Base-by-base conservation (phyloP, 305 asterid genomes). In the Solanum hybrid region DNA sequence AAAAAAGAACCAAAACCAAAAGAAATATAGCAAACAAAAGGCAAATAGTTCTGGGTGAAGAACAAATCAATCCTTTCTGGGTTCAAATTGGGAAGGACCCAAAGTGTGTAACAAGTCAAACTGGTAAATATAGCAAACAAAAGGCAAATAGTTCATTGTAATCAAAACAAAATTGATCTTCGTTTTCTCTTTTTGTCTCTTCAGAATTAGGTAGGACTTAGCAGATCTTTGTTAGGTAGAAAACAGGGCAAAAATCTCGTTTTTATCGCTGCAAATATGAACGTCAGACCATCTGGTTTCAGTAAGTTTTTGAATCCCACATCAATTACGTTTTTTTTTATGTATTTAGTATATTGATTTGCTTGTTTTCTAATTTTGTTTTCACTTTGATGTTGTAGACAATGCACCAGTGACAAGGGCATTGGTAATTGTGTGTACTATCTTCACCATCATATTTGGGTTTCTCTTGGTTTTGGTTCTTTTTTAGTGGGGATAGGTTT, bases 251-350 rank as follows among this genome's bases (percentile, higher is more conserved):
- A 36, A 36, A 35, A 88, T 77, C 90, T 94, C 90, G 94, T 95
- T 92, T 94, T 95, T 89, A 94, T 93, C 93, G 90, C 94, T 86
- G 90, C 91, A 91, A 95, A 71, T 91, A 98, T 96, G 99, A 97
- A 98, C 98, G 99, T 99, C 94, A 98, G 99, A 92, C 99, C 98
- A 91, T 96, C 98, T 93, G 99, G 99, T 93, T 98, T 98, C 96
- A 94, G 99, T 98, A 93, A 45, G 98, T 90, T 78, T 90, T 75
- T 80, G 80, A 40, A 78, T 69, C 82, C 40, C 72, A 24, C 37
- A 64, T 35, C 85, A 87, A 37, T 69, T 77, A n/a, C 86, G 1
- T 8, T 14, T 38, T 75, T 32, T 37, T 13, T 37, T 27, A 34
- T 75, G 35, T 4, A 14, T 73, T 82, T 85, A 64, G 78, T 75